A percentile compares a stretch with the other conserved stretches of the same genome.
These are phyloP conservation scores for Periconia digitata DNA, from an alignment of 2,329 filamentous ascomycete species.

Conservation along the genomic window DNA sequence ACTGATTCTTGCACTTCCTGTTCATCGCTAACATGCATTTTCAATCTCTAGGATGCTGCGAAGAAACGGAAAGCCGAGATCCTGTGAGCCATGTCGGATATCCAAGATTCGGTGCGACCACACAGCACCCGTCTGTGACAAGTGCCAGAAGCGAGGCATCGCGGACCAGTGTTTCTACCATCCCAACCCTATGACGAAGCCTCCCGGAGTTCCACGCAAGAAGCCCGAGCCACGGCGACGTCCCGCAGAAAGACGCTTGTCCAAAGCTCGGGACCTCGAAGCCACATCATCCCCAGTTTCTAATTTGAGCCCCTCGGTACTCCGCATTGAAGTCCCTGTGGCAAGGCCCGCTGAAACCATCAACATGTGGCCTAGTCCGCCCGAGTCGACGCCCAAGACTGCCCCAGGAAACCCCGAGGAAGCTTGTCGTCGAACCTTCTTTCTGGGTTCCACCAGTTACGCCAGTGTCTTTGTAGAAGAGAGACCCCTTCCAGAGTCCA, in stretches of 20 bases:
- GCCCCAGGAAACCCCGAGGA: conserved; percentile 21
- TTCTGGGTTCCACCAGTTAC: conserved; percentile 41
- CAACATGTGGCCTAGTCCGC: conserved; percentile 33
- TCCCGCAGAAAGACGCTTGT: conserved; percentile 19
- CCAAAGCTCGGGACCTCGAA: conserved; percentile 14
- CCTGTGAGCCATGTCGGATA: conserved; percentile 40
- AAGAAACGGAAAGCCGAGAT: conserved; percentile 40
- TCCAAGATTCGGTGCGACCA: conserved; percentile 42
- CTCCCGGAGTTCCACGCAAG: conserved; percentile 38
- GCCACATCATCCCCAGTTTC: not conserved
- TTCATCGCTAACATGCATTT: not conserved
- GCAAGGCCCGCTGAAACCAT: conserved; percentile 3
- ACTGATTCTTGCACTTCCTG: too few relatives aligned
- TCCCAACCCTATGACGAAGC: conserved; percentile 41
- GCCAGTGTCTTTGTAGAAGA: conserved; percentile 38
- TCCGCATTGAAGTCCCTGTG: conserved; percentile 24
- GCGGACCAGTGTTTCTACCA: conserved; percentile 41
- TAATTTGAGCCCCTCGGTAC: conserved; percentile 2
- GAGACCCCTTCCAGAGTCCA: conserved; percentile 28
- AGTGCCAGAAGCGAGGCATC: conserved; percentile 36
- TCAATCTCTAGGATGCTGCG: conserved; percentile 31
- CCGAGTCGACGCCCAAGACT: conserved; percentile 25
- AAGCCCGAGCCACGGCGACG: conserved; percentile 35
- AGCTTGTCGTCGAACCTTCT: conserved; percentile 28
- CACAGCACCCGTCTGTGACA: conserved; percentile 35